Evolutionary conservation across 768 basidiomycete species (phyloP).

Genomic region (Macrolepiota fuliginosa): DNA sequence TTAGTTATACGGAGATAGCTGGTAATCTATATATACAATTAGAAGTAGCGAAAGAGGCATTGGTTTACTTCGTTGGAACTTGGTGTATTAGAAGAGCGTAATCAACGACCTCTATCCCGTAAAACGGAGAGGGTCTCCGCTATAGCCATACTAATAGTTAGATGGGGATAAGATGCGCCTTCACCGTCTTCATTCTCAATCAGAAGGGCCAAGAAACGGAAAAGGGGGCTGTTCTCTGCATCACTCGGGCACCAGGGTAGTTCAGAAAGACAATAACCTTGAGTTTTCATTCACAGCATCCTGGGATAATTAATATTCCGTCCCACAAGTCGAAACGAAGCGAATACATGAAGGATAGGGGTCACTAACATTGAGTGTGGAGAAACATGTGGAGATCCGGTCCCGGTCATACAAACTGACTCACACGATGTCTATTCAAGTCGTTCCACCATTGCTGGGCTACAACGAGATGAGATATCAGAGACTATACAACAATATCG

Average conservation of each 20-base stretch:
- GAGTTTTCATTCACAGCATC: no score
- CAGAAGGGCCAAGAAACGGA: not conserved
- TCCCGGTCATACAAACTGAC: conserved; percentile 9
- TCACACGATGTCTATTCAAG: not conserved
- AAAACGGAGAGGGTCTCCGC: not conserved
- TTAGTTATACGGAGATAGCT: not conserved
- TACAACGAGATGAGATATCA: conserved; percentile 1
- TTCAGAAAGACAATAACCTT: not conserved
- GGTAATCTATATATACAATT: no score
- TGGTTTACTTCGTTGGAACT: not conserved
- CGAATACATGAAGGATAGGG: not conserved
- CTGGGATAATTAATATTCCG: no score
- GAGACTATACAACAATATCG: conserved; percentile 11
- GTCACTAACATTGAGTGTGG: not conserved
- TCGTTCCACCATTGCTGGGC: not conserved
- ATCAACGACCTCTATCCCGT: not conserved
- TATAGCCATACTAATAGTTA: not conserved
- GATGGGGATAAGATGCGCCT: not conserved
- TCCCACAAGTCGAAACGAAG: no score
- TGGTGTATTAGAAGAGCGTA: not conserved
- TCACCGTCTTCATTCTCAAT: not conserved
- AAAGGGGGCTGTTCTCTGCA: not conserved
- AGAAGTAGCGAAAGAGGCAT: not conserved
- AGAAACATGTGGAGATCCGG: not conserved
- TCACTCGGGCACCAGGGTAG: conserved; percentile 1